A percentile compares a stretch with the other conserved stretches of the same genome.
Evolutionary conservation across 108 stramenopile species (phyloP).

Genomic region (Epipyxis sp.): DNA sequence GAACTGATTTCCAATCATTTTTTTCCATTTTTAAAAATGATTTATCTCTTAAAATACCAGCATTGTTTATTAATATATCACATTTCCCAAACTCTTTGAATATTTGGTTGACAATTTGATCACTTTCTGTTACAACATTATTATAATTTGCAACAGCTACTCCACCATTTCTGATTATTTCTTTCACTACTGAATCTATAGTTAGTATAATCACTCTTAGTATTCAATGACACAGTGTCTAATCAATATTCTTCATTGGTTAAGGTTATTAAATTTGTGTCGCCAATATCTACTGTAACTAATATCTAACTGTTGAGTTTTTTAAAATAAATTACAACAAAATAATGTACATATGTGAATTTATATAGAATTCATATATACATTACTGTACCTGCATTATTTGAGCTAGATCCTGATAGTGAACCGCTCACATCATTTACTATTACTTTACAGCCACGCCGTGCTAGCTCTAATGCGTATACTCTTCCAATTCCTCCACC

Average conservation of each 20-base stretch:
- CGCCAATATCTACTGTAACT: background rate
- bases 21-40: conserved; percentile 47
- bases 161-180: conserved; percentile 36
- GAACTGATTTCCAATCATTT: conserved; percentile 42
- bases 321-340: too few species aligned
- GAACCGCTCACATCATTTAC: background rate
- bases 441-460: background rate
- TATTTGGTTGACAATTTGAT: conserved; percentile 38
- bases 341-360: too few species aligned
- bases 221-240: background rate
- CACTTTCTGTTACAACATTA: conserved; percentile 35
- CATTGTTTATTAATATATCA: conserved; percentile 50
- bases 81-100: conserved; percentile 30
- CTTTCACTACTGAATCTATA: conserved; percentile 22
- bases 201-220: background rate
- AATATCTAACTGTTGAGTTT: too few species aligned
- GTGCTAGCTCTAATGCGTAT: background rate
- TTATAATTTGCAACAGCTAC: conserved; percentile 33
- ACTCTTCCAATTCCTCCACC: background rate
- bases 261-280: background rate
- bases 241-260: background rate
- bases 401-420: background rate
- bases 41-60: conserved; percentile 47
- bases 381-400: too few species aligned
- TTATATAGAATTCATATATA: too few species aligned